These are phyloP conservation scores for Spirogloea muscicola DNA, from an alignment of 139 green algal genomes.

Conservation along the genomic window DNA sequence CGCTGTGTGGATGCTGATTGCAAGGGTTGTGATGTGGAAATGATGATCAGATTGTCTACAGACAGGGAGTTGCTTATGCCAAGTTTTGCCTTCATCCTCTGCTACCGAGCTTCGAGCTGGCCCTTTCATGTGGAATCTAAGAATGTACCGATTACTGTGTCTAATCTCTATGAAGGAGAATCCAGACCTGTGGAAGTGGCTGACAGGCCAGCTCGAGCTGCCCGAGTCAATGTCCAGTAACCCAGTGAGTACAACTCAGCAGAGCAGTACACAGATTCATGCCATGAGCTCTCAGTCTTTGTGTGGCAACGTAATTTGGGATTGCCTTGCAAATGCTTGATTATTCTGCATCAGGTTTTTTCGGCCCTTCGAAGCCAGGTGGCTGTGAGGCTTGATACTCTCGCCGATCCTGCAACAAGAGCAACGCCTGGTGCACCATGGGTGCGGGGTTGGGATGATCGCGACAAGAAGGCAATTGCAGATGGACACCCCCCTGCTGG, in stretches of 20 bases:
- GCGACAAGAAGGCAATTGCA: constrained; percentile 22
- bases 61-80: too few relatives aligned
- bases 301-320: not conserved
- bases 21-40: too few relatives aligned
- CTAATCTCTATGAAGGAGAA: constrained; percentile 41
- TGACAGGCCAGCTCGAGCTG: constrained; percentile 37
- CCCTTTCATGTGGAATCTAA: not conserved
- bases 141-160: not conserved
- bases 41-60: too few relatives aligned
- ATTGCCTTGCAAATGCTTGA: constrained; percentile 1
- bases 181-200: constrained; percentile 50
- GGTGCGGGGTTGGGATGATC: constrained; percentile 46
- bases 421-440: constrained; percentile 23
- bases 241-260: constrained; percentile 6
- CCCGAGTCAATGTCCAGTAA: constrained; percentile 17
- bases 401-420: constrained; percentile 22
- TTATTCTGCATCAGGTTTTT: constrained; percentile 18
- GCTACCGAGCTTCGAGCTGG: too few relatives aligned
- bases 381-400: not conserved
- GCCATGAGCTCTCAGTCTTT: constrained; percentile 3
- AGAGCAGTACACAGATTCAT: not conserved
- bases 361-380: constrained; percentile 6
- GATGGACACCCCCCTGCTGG: constrained; percentile 10
- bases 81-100: too few relatives aligned
- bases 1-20: too few relatives aligned